Conservation (phyloP, 371 early-diverging fungal species). For the Mucor saturninus region DNA sequence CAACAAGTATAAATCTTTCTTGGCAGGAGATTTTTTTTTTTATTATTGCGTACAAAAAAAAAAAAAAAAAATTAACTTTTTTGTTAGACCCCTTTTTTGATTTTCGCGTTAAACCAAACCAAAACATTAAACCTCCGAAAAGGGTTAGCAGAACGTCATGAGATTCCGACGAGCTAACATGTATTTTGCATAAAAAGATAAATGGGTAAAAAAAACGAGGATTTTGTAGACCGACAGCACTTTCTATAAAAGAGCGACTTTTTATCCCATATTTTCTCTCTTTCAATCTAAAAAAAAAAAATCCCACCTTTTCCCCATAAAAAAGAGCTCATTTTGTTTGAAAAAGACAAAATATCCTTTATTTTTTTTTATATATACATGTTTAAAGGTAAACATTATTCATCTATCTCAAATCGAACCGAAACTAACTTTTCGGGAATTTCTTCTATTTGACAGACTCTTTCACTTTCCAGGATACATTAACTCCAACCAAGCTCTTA, state of each 20-base stretch:
- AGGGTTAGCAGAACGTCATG: constrained; percentile 3
- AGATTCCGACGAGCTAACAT: constrained; percentile 10
- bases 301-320: neutral
- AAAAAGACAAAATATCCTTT: constrained; percentile 6
- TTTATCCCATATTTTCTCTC: constrained; percentile 4
- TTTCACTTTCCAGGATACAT: constrained; percentile 2
- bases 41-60: neutral
- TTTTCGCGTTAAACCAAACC: neutral
- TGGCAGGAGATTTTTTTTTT: constrained; percentile 23
- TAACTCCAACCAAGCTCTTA: constrained; percentile 28
- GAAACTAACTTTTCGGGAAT: constrained; percentile 18
- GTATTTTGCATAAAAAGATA: constrained; percentile 12
- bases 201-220: neutral
- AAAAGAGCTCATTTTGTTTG: neutral
- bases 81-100: constrained; percentile 1
- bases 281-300: neutral
- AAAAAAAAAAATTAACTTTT: constrained; percentile 6
- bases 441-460: neutral
- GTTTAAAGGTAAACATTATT: constrained; percentile 26
- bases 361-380: constrained; percentile 12
- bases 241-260: neutral
- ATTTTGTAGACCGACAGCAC: neutral
- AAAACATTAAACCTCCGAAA: constrained; percentile 21
- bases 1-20: neutral
- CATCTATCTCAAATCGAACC: constrained; percentile 19